Evolutionary conservation across 2,329 filamentous ascomycete genomes (phyloP).

Genomic region (Nemania sp.): DNA sequence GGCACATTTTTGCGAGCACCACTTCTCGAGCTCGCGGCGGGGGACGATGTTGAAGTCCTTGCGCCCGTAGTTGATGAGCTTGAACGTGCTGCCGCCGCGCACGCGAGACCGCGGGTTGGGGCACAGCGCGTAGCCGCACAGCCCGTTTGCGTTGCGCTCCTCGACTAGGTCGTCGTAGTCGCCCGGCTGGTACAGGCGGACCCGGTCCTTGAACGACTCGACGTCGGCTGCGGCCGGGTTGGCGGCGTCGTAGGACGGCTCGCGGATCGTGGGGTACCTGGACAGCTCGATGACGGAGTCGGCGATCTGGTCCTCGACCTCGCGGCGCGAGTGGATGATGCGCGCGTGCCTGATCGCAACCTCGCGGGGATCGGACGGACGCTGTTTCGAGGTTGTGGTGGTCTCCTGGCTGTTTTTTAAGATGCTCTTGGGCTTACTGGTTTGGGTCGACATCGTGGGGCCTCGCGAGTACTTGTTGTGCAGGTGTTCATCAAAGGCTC

Average conservation of each 20-base stretch:
- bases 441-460: slow-evolving; percentile 19
- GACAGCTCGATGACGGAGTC: slow-evolving; percentile 73
- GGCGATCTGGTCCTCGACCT: slow-evolving; percentile 74
- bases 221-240: slow-evolving; percentile 63
- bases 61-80: slow-evolving; percentile 60
- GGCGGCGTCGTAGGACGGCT: slow-evolving; percentile 33
- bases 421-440: slow-evolving; percentile 56
- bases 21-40: slow-evolving; percentile 76
- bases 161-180: slow-evolving; percentile 89
- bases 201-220: slow-evolving; percentile 64
- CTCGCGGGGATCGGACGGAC: slow-evolving; percentile 54
- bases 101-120: slow-evolving; percentile 62
- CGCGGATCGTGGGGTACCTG: slow-evolving; percentile 53
- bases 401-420: slow-evolving; percentile 63
- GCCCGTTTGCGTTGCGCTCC: slow-evolving; percentile 82
- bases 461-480: background rate
- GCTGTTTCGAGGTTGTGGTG: slow-evolving; percentile 42
- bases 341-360: slow-evolving; percentile 82
- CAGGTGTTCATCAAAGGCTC: background rate
- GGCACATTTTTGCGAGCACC: slow-evolving; percentile 83
- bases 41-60: slow-evolving; percentile 70
- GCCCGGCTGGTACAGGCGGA: slow-evolving; percentile 78
- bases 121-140: slow-evolving; percentile 87
- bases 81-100: slow-evolving; percentile 65
- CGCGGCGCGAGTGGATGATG: slow-evolving; percentile 81